Evolutionary conservation across 108 stramenopile species (phyloP), one percentile per base, ranked within the genome.

Genomic region (Cylindrotheca closterium): DNA sequence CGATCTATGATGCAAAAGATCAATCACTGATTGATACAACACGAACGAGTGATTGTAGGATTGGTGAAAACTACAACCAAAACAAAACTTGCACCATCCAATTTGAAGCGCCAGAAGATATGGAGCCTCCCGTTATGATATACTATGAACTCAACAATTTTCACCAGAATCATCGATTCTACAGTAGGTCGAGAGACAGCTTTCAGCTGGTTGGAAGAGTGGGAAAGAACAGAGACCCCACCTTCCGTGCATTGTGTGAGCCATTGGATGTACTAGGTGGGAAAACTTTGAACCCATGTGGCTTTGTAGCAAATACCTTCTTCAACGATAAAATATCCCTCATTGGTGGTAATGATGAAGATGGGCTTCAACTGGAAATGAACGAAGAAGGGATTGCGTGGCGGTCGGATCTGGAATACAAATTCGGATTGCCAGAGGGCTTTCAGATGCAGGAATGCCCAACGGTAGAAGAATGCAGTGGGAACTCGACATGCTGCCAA

Each of bases 131-230:
- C 8, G 77, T 99, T 5, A 70, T 96, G 68, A 82, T 99, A 17
- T 88, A 99, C 74, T 99, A 99, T 66, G 88, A 98, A 70, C 61
- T 99, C 21, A 74, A 81, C 51, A 98, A 98, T 69, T 99, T 98
- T 69, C 96, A 97, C 75, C 99, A 99, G 80, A 99, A 99, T 69
- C 98, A 98, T 75, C 76, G 98, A 27, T 69, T 74, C 51, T 99
- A 96, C 65, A 75, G 77, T 1, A 84, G 70, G 46, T 68, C 63
- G 18, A 48, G 78, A 2, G 84, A 86, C 49, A 71, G 70, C 30
- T 80, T 30, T 66, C 91, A 91, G 33, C 57, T 86, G 53, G 49
- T 50, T 50, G 79, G 80, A 18, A n/a, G 31, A 29, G 52, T 65
- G 12, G 54, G 45, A 19, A 26, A 56, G 22, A 51, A n/a, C 19